phyloP scores from a whole-genome alignment of 495 filamentous ascomycete species.

The Cercophora scortea region DNA sequence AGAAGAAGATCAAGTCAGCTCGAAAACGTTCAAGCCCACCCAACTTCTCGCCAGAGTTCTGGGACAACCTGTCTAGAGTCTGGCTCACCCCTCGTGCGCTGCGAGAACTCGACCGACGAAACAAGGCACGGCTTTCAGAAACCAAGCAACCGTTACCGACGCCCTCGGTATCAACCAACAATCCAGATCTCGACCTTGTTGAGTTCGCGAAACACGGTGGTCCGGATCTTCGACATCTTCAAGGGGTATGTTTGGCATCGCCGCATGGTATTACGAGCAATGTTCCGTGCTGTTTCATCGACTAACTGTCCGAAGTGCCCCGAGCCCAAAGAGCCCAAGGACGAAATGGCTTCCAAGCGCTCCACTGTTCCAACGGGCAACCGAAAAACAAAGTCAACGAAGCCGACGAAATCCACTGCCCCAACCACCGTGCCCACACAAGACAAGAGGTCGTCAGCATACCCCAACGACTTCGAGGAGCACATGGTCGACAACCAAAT shows the following conservation, averaged over 20 bases:
- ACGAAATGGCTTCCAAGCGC: slow-evolving; percentile 4
- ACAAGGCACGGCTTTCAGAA: slow-evolving; percentile 5
- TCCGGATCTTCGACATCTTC: slow-evolving; percentile 14
- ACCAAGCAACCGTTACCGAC: too few species aligned
- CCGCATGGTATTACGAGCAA: too few species aligned
- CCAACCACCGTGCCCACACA: neutral
- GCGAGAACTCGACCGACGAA: slow-evolving; percentile 28
- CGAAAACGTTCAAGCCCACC: slow-evolving; percentile 1
- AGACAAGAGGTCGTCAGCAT: slow-evolving; percentile 10
- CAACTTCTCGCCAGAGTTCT: slow-evolving; percentile 20
- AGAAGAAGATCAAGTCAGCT: slow-evolving; percentile 10
- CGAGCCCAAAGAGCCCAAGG: slow-evolving; percentile 2
- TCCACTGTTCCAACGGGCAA: slow-evolving; percentile 4
- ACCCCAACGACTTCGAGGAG: slow-evolving; percentile 26
- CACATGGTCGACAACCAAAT: slow-evolving; percentile 25
- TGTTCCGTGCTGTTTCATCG: too few species aligned
- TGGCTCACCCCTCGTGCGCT: slow-evolving; percentile 20
- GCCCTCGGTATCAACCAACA: slow-evolving; percentile 2
- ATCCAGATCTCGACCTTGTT: slow-evolving; percentile 3
- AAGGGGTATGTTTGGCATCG: slow-evolving; percentile 12
- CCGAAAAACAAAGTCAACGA: slow-evolving; percentile 8
- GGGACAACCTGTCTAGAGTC: slow-evolving; percentile 25
- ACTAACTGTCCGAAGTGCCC: slow-evolving; percentile 7
- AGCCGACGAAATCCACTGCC: too few species aligned
- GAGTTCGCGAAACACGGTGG: slow-evolving; percentile 12